Conservation (phyloP, 2,329 filamentous ascomycete genomes). For the Allantophomopsis cytisporea region DNA sequence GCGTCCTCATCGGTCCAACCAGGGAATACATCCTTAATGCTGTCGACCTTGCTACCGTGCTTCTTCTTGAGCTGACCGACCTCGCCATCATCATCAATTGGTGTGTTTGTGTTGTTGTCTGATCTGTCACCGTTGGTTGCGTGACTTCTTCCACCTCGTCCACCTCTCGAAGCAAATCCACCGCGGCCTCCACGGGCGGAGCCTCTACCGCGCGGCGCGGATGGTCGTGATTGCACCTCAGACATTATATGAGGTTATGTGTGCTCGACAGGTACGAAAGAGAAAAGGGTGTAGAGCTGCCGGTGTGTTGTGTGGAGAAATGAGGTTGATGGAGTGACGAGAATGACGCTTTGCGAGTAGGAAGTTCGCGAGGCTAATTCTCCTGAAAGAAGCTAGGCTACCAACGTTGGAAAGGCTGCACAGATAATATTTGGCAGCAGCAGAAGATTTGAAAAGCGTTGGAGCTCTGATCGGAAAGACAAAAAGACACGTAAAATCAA, state of each 20-base stretch:
- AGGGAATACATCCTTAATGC: slow-evolving; percentile 85
- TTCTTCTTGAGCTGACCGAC: slow-evolving; percentile 85
- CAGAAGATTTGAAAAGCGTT: too few relatives aligned
- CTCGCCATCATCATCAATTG: slow-evolving; percentile 74
- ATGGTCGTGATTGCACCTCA: slow-evolving; percentile 78
- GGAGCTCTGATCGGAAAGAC: too few relatives aligned
- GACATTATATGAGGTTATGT: slow-evolving; percentile 54
- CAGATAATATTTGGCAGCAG: too few relatives aligned
- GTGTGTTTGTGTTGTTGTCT: slow-evolving; percentile 40
- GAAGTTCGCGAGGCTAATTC: not conserved
- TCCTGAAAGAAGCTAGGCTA: too few relatives aligned
- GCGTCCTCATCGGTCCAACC: slow-evolving; percentile 95
- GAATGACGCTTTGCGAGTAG: not conserved
- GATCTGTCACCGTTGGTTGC: slow-evolving; percentile 62
- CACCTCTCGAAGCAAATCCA: slow-evolving; percentile 56
- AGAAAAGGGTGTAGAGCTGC: too few relatives aligned
- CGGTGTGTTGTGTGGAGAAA: not conserved
- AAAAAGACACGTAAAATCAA: too few relatives aligned
- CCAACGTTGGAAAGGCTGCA: too few relatives aligned
- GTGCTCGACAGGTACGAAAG: slow-evolving; percentile 2
- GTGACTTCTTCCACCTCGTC: slow-evolving; percentile 51
- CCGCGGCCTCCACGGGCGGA: slow-evolving; percentile 76
- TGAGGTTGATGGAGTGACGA: not conserved
- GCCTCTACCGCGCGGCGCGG: slow-evolving; percentile 79
- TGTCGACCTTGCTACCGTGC: slow-evolving; percentile 64